Evolutionary conservation across 345 rosid species (phyloP).

Genomic region (Stellera chamaejasme): DNA sequence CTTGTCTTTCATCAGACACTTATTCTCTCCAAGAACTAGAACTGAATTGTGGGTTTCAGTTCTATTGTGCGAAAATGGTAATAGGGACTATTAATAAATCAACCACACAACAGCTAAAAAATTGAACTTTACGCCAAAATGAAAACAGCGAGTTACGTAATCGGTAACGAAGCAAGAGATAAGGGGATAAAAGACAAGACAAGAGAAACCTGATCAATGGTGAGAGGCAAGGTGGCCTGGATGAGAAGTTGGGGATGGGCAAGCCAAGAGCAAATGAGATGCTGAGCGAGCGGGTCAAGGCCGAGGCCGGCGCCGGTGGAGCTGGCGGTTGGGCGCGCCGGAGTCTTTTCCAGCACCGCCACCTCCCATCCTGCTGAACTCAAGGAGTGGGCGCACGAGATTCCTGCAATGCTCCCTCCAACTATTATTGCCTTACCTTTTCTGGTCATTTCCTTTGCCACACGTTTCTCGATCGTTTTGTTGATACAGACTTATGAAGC

Average conservation of each 20-base stretch:
- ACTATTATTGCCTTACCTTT: constrained; percentile 44
- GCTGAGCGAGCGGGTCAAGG: constrained; percentile 42
- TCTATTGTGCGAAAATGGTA: neutral
- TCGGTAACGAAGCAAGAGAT: too few relatives aligned
- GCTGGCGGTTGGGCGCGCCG: constrained; percentile 52
- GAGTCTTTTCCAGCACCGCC: constrained; percentile 50
- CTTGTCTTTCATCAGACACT: too few relatives aligned
- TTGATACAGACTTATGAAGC: too few relatives aligned
- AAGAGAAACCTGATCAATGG: constrained; percentile 40
- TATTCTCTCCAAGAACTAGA: too few relatives aligned
- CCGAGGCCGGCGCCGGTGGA: constrained; percentile 80
- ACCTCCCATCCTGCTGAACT: constrained; percentile 62
- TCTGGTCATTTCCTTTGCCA: constrained; percentile 8
- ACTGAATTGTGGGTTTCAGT: neutral
- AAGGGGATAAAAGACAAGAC: too few relatives aligned
- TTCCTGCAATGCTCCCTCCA: constrained; percentile 82
- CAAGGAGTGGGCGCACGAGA: constrained; percentile 67
- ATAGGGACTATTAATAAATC: neutral
- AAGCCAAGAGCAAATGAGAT: constrained; percentile 56
- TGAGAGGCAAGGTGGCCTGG: constrained; percentile 41
- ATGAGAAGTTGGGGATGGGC: constrained; percentile 33
- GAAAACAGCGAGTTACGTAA: too few relatives aligned
- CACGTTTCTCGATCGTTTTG: too few relatives aligned
- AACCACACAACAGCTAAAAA: too few relatives aligned
- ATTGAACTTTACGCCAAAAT: too few relatives aligned